Percentiles rank a stretch among this genome's conserved stretches.
Evolutionary conservation across 768 basidiomycete species (phyloP).

Genomic region (Xanthoconium stramineum): DNA sequence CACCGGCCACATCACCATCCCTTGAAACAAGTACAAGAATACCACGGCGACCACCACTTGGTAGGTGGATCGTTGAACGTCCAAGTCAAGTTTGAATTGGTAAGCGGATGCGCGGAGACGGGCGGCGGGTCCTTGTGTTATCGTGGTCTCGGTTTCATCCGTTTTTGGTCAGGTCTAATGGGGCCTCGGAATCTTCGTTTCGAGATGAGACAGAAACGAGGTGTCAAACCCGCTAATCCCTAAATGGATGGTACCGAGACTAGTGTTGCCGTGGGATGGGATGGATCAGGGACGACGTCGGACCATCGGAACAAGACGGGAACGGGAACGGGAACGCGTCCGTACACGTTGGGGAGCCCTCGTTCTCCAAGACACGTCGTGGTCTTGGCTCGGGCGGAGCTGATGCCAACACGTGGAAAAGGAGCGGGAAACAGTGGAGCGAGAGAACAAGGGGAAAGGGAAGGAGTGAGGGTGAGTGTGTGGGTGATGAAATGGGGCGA

Average conservation of each 20-base stretch:
- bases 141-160: too few species aligned
- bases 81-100: conserved; percentile 23
- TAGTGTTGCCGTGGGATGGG: background rate
- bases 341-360: conserved; percentile 11
- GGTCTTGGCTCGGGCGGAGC: background rate
- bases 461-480: background rate
- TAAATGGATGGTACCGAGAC: too few species aligned
- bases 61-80: conserved; percentile 19
- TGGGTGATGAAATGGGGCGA: background rate
- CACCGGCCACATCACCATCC: conserved; percentile 18
- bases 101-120: conserved; percentile 14
- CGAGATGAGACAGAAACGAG: too few species aligned
- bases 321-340: background rate
- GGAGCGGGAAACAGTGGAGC: background rate
- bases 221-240: too few species aligned
- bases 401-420: background rate
- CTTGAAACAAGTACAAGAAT: conserved; percentile 22
- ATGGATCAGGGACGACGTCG: background rate
- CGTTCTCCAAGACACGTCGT: conserved; percentile 9
- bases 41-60: conserved; percentile 21
- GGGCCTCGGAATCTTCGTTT: too few species aligned
- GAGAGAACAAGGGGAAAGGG: background rate
- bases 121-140: background rate
- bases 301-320: background rate
- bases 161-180: too few species aligned